Evolutionary conservation across 192 early-diverging fungal genomes (phyloP).

Genomic region (Mortierella alpina): DNA sequence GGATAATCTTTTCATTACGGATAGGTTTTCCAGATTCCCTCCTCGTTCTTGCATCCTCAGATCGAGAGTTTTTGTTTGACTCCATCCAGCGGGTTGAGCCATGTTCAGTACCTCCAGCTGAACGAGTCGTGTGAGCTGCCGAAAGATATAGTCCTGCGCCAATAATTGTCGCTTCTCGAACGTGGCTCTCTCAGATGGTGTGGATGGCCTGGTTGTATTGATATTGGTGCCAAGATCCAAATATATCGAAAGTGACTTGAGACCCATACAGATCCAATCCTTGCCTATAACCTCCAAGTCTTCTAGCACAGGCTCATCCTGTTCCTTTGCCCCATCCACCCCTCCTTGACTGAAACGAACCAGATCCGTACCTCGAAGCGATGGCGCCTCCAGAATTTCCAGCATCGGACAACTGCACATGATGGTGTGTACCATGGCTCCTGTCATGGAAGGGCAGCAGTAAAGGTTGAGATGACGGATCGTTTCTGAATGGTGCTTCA

Average conservation of each 20-base stretch:
- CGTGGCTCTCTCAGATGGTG: background rate
- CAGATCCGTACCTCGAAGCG: background rate
- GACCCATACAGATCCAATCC: slow-evolving; percentile 8
- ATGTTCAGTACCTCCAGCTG: background rate
- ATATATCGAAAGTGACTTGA: slow-evolving; percentile 2
- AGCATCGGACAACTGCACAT: slow-evolving; percentile 2
- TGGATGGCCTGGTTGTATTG: too few relatives aligned
- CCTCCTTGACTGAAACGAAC: background rate
- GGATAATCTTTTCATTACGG: background rate
- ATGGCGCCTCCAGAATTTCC: slow-evolving; percentile 1
- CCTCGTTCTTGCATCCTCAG: slow-evolving; percentile 2
- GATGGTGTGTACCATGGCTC: too few relatives aligned
- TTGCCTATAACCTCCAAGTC: background rate
- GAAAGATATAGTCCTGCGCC: slow-evolving; percentile 6
- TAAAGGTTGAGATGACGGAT: too few relatives aligned
- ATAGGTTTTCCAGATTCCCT: slow-evolving; percentile 10
- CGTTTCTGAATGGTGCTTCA: too few relatives aligned
- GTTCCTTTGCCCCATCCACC: background rate
- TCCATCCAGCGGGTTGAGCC: background rate
- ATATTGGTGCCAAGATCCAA: background rate
- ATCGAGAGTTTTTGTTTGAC: background rate
- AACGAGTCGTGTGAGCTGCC: slow-evolving; percentile 1
- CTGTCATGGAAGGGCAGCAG: too few relatives aligned
- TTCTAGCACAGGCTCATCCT: background rate
- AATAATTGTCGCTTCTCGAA: background rate